Base-by-base conservation (phyloP, 2,329 filamentous ascomycete species). In the Colletotrichum endophyticum region DNA sequence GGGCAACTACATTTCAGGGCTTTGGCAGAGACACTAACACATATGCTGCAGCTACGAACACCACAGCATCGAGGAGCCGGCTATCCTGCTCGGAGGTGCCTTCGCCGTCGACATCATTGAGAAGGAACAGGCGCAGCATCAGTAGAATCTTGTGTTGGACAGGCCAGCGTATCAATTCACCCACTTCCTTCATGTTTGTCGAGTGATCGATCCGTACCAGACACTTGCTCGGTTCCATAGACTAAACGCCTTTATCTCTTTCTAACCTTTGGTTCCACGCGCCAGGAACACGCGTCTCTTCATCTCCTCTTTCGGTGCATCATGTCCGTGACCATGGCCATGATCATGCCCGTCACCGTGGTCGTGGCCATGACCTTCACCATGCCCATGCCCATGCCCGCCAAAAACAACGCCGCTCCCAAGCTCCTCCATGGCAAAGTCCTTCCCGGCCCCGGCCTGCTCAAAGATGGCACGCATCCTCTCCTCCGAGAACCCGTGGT, bases 11-110 rank as follows among this genome's bases (percentile, higher is more conserved):
- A 61, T 7, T 56, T 56, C 53, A 22, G 11, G 32, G 12, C 25
- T 22, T 53, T 53, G 19, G 15, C 3, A 44, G 6, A 66, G 25
- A n/a, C 19, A 64, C 63, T 69, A 22, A 75, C 27, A 7, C 6
- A 19, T 16, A 11, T 4, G 44, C 36, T 6, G 28, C 64, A 94
- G 94, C 84, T 98, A 97, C 83, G 95, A 97, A 80, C 95, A 97
- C 84, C 89, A 94, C 80, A 95, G 85, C 79, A 91, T 97, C 70
- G 86, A 95, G 3, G 95, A 97, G 84, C 95, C 95, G 3, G 95
- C 95, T 0, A 93, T 98, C 69, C 86, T 96, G 36, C 89, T 97
- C 2, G 95, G 95, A 15, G 93, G 95, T 76, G 92, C 92, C 1
- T 95, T 96, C 81, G 85, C 87, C 3, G 90, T 92, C 30, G 86